Evolutionary conservation across 1,139 yeast genomes (phyloP).

Genomic region (Taphrina pruni): DNA sequence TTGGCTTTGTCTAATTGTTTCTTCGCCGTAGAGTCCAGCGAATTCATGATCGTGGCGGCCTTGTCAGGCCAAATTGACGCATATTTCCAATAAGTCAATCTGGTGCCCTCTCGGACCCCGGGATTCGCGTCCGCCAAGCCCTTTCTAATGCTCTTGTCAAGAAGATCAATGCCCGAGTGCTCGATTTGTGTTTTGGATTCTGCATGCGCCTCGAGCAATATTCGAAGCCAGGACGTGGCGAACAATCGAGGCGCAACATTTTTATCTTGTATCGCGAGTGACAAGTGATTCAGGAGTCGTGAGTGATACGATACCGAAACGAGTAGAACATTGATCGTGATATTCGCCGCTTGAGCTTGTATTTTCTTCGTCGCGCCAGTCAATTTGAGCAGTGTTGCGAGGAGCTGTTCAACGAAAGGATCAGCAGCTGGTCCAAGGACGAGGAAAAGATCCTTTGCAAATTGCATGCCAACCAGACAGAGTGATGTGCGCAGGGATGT

Average conservation of each 20-base stretch:
- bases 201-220: constrained; percentile 59
- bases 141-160: constrained; percentile 62
- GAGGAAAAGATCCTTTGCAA: constrained; percentile 74
- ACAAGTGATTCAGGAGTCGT: constrained; percentile 63
- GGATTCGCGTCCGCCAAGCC: constrained; percentile 83
- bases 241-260: constrained; percentile 71
- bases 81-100: constrained; percentile 76
- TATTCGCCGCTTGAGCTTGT: constrained; percentile 75
- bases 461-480: constrained; percentile 73
- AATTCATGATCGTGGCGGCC: constrained; percentile 54
- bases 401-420: constrained; percentile 64
- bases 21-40: constrained; percentile 59
- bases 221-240: constrained; percentile 72
- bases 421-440: constrained; percentile 62
- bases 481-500: constrained; percentile 82
- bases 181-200: constrained; percentile 54
- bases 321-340: constrained; percentile 67
- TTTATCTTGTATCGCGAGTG: constrained; percentile 66
- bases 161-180: constrained; percentile 56
- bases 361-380: constrained; percentile 80
- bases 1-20: constrained; percentile 64
- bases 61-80: constrained; percentile 58
- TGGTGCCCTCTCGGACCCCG: constrained; percentile 74
- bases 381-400: constrained; percentile 65
- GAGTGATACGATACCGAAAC: constrained; percentile 61